These are phyloP conservation scores for Ceratopteris richardii DNA, from an alignment of 75 land plant species.

Conservation along the genomic window DNA sequence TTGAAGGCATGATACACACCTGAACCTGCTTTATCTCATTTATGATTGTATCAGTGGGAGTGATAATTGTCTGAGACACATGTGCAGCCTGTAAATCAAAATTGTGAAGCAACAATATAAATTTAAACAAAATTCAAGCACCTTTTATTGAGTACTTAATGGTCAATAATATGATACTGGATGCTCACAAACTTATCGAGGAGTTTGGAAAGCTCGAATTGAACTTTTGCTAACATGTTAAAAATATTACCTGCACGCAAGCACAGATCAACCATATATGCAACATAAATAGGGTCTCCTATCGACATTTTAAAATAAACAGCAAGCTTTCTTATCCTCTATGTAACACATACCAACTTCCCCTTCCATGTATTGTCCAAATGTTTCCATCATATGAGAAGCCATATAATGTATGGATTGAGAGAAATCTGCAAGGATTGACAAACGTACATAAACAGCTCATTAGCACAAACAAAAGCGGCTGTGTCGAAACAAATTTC, in stretches of 20 bases:
- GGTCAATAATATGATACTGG: too few relatives aligned
- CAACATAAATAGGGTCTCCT: too few relatives aligned
- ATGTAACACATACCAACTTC: slow-evolving; percentile 19
- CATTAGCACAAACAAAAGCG: neutral
- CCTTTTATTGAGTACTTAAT: too few relatives aligned
- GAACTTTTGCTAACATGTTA: slow-evolving; percentile 18
- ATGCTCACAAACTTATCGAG: slow-evolving; percentile 22
- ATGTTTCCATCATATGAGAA: slow-evolving; percentile 9
- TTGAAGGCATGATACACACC: slow-evolving; percentile 17
- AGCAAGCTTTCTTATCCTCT: too few relatives aligned
- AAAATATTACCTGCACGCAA: slow-evolving; percentile 17
- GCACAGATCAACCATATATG: too few relatives aligned
- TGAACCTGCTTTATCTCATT: slow-evolving; percentile 14
- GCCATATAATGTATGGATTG: slow-evolving; percentile 17
- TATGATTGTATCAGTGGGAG: slow-evolving; percentile 15
- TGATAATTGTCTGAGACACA: slow-evolving; percentile 19
- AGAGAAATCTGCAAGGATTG: slow-evolving; percentile 18
- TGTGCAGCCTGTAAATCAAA: slow-evolving; percentile 30
- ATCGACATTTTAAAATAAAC: too few relatives aligned
- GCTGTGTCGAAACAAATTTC: too few relatives aligned
- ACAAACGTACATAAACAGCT: too few relatives aligned
- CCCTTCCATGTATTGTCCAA: slow-evolving; percentile 12
- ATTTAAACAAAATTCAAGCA: too few relatives aligned
- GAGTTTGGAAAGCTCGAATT: slow-evolving; percentile 17
- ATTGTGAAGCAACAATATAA: too few relatives aligned